Base-by-base conservation (phyloP, 345 rosid species). In the Ceriops decandra region DNA sequence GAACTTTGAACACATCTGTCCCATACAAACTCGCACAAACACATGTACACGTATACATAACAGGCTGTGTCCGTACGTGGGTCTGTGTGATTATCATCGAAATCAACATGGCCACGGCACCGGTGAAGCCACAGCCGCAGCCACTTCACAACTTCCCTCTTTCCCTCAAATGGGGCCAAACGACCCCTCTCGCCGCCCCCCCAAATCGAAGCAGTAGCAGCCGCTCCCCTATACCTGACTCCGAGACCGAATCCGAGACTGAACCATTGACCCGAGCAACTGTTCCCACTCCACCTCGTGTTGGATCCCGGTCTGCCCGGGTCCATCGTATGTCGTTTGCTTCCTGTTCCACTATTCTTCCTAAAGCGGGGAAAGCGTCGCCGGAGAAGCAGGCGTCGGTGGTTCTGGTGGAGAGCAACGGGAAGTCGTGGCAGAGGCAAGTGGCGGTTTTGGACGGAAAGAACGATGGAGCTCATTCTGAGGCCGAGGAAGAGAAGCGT, bases 61-160 rank as follows among this genome's bases (percentile, higher is more conserved):
- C 2, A 38, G 4, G 47, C 42, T 36, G 42, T 36, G 42, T 36
- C 11, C 11, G 42, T 36, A 9, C 11, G 42, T 38, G 47, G 11
- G 16, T 38, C 16, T 38, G 47, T 38, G 47, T 38, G 47, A 38
- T 11, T 10, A 38, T 38, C 15, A 2, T 2, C 11, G 13, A 2
- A 38, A 13, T 11, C 15, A 15, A 11, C 19, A 42, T 90, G 88
- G 85, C 91, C 13, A 76, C 87, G 26, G 79, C 85, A 26, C 84
- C 91, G 19, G 83, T 83, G 63, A 87, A 88, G 80, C 82, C 89
- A 9, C 90, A 87, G 74, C 89, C 59, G 59, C 49, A 42, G 49
- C 49, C 88, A 67, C 83, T 90, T 56, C 93, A 90, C 81, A 84
- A 87, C 78, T 92, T 87, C 73, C 73, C 91, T 51, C 75, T 90